Base-by-base conservation (phyloP, 768 basidiomycete genomes). In the Podaxis pistillaris region DNA sequence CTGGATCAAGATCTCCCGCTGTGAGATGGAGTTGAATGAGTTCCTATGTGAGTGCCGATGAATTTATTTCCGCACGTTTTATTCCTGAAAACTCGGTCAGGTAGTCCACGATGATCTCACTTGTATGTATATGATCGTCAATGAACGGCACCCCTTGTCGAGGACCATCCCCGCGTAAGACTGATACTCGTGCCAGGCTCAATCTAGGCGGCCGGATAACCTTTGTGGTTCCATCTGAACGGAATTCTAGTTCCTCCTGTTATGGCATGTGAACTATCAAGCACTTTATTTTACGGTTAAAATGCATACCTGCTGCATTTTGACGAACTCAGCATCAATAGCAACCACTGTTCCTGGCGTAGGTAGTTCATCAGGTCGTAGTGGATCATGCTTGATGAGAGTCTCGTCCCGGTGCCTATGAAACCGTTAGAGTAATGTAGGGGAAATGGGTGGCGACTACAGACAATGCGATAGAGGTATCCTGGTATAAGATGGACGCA, bases 291-390 rank as follows among this genome's bases (percentile, higher is more conserved):
- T 60, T 26, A 55, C 36, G 5, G 50, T 41, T 52, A 66, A 2
- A 36, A 36, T 58, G 54, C 69, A 52, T 64, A 90, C 93, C 80
- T 95, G 93, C 73, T 98, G 95, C 85, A 99, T 91, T 4, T 89
- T 91, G 24, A 99, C 96, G 70, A 99, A 99, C 70, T 99, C 96
- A 1, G 96, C 96, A 69, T 99, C 97, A 65, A 99, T 98, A 2
- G 96, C 89, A 40, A 99, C 88, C 46, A 96, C 76, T 4, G 90
- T 96, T 12, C 94, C 97, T 4, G 90, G 88, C 60, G 76, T 83
- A 0, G 96, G 96, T 7, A 97, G 74, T 73, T 99, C 97, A 15
- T 88, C 84, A 19, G 78, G 76, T 13, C 77, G 75, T 30, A 98
- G 77, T 33, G 83, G 81, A 66, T 91, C 86, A 66, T 98, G 97